phyloP scores from a whole-genome alignment of 2,329 filamentous ascomycete species.

The Bipolaris zeicola region DNA sequence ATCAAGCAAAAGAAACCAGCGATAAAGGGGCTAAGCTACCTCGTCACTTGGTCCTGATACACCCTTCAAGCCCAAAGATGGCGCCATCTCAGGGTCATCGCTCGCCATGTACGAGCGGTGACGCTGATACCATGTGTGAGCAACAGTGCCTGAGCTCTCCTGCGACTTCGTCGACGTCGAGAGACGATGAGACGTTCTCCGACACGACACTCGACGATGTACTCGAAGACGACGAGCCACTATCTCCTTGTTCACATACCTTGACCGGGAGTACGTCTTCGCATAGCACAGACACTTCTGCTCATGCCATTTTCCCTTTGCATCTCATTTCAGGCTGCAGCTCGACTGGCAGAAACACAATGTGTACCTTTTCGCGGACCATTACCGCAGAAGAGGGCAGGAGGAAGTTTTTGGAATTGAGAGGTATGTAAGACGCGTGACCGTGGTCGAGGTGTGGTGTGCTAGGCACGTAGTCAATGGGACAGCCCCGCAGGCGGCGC shows the following conservation, averaged over 20 bases:
- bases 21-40: constrained; percentile 1
- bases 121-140: constrained; percentile 25
- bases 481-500: constrained; percentile 17
- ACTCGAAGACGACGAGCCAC: constrained; percentile 6
- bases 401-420: constrained; percentile 7
- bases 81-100: constrained; percentile 22
- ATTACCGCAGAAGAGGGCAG: constrained; percentile 28
- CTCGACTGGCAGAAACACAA: constrained; percentile 27
- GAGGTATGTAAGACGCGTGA: constrained; percentile 22
- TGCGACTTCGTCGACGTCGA: constrained; percentile 15
- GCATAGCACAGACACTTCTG: constrained; percentile 1
- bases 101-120: constrained; percentile 31
- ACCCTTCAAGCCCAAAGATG: constrained; percentile 6
- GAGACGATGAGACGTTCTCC: constrained; percentile 23
- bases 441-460: neutral
- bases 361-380: constrained; percentile 39
- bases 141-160: constrained; percentile 17
- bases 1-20: constrained; percentile 9
- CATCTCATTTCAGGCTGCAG: constrained; percentile 40
- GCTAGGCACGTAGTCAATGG: neutral
- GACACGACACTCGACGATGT: constrained; percentile 20
- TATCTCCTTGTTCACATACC: constrained; percentile 1
- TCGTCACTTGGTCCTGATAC: constrained; percentile 3
- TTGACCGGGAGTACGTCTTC: constrained; percentile 4
- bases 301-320: constrained; percentile 23